Evolutionary conservation across 2,329 filamentous ascomycete genomes (phyloP).

Genomic region (Parastagonospora nodorum): DNA sequence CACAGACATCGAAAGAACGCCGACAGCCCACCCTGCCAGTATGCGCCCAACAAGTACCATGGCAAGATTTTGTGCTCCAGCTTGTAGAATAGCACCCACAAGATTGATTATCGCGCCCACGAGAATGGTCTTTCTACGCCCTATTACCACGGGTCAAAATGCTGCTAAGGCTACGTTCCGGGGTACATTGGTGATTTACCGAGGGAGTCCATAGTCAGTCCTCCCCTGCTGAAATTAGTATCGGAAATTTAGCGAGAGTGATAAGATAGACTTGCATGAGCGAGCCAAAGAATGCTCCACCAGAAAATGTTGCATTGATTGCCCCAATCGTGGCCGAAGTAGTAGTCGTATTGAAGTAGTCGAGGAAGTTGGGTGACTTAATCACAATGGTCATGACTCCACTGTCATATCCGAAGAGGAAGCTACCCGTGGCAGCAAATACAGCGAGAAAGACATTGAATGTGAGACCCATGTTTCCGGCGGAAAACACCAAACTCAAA

Average conservation of each 20-base stretch:
- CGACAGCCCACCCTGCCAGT: constrained; percentile 63
- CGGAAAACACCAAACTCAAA: not conserved
- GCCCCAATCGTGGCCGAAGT: constrained; percentile 62
- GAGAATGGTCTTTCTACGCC: constrained; percentile 62
- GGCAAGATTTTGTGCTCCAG: constrained; percentile 59
- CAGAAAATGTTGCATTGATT: constrained; percentile 67
- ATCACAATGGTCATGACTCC: constrained; percentile 58
- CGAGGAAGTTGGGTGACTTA: constrained; percentile 60
- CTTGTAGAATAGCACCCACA: constrained; percentile 64
- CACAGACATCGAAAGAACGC: constrained; percentile 63
- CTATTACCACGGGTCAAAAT: too few relatives aligned
- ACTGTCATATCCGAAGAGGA: constrained; percentile 43
- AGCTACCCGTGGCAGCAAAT: constrained; percentile 52
- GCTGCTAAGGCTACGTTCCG: too few relatives aligned
- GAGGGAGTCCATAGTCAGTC: constrained; percentile 65
- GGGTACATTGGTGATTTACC: constrained; percentile 39
- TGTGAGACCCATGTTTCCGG: constrained; percentile 45
- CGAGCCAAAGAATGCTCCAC: constrained; percentile 61
- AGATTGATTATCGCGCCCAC: constrained; percentile 63
- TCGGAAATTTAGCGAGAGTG: not conserved
- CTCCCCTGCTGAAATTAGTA: constrained; percentile 44
- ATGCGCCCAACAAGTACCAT: constrained; percentile 66
- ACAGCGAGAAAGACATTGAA: constrained; percentile 51
- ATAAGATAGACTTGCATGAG: constrained; percentile 45
- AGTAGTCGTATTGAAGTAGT: constrained; percentile 60